phyloP scores from a whole-genome alignment of 176 grass and related monocot genomes.

The Zea mays region DNA sequence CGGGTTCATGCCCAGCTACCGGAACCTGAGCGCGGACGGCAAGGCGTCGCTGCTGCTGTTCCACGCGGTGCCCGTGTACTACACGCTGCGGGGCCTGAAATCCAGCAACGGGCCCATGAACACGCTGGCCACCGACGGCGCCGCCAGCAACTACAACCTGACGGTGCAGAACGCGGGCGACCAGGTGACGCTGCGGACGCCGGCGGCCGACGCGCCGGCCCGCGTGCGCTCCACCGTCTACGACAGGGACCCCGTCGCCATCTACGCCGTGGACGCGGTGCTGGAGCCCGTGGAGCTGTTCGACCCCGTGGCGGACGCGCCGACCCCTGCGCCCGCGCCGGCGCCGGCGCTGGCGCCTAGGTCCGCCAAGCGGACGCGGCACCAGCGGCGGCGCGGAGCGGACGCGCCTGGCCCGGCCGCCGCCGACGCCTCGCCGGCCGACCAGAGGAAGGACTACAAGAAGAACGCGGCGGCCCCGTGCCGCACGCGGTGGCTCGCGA shows the following conservation, averaged over 20 bases:
- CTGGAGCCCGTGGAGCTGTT: slow-evolving; percentile 76
- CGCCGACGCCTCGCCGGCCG: slow-evolving; percentile 43
- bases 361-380: slow-evolving; percentile 25
- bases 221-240: slow-evolving; percentile 48
- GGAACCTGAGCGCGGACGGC: slow-evolving; percentile 64
- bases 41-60: slow-evolving; percentile 78
- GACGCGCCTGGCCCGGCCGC: slow-evolving; percentile 51
- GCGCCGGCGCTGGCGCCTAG: slow-evolving; percentile 44
- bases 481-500: slow-evolving; percentile 34
- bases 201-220: slow-evolving; percentile 38
- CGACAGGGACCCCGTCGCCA: slow-evolving; percentile 66
- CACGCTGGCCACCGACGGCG: slow-evolving; percentile 82
- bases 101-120: slow-evolving; percentile 85
- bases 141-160: slow-evolving; percentile 71
- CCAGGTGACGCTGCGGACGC: slow-evolving; percentile 61
- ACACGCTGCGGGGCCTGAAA: slow-evolving; percentile 62
- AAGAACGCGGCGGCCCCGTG: slow-evolving; percentile 25
- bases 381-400: slow-evolving; percentile 37
- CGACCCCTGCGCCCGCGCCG: slow-evolving; percentile 47
- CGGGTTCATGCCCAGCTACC: slow-evolving; percentile 60
- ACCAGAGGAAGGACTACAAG: slow-evolving; percentile 56
- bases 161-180: slow-evolving; percentile 81
- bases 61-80: slow-evolving; percentile 78
- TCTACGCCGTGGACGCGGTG: slow-evolving; percentile 63
- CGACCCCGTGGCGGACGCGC: slow-evolving; percentile 37